Conservation (phyloP, 441 rosid genomes). For the Melastoma candidum region DNA sequence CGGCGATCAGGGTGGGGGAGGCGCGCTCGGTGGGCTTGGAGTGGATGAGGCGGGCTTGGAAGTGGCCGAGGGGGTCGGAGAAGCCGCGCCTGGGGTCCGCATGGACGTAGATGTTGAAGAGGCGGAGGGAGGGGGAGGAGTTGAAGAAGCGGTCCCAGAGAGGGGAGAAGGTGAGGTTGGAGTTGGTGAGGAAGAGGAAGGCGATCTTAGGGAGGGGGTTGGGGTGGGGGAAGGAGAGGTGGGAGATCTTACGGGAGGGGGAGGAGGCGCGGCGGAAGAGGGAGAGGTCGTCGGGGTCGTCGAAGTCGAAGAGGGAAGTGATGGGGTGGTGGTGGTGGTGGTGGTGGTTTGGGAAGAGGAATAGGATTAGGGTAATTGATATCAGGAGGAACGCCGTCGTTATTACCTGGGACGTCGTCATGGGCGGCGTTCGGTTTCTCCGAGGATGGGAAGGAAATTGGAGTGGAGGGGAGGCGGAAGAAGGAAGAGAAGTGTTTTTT, state of each 20-base stretch:
- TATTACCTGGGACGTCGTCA: too few relatives aligned
- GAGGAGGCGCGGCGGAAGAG: slow-evolving; percentile 5
- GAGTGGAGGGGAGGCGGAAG: too few relatives aligned
- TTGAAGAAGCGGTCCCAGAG: slow-evolving; percentile 18
- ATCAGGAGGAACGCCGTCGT: too few relatives aligned
- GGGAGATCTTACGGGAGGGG: slow-evolving; percentile 1
- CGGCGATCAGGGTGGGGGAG: slow-evolving; percentile 81
- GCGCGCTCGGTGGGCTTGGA: slow-evolving; percentile 72
- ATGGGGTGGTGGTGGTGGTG: too few relatives aligned
- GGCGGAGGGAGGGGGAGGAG: slow-evolving; percentile 6
- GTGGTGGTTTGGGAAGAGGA: too few relatives aligned
- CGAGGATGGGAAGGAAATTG: too few relatives aligned
- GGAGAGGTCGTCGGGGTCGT: too few relatives aligned
- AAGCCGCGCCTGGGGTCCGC: slow-evolving; percentile 25
- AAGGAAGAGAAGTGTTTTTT: too few relatives aligned
- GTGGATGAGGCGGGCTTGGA: slow-evolving; percentile 37
- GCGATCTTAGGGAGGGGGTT: slow-evolving; percentile 14
- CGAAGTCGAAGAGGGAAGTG: too few relatives aligned
- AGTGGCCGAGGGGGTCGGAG: slow-evolving; percentile 28
- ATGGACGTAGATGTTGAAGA: slow-evolving; percentile 74
- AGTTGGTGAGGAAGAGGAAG: slow-evolving; percentile 20
- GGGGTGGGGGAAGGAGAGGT: slow-evolving; percentile 5
- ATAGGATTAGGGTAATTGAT: too few relatives aligned
- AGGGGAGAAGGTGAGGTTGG: slow-evolving; percentile 15
- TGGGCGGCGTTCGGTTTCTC: too few relatives aligned